Conservation (phyloP, 768 basidiomycete genomes). For the Leccinum fibrillosum region DNA sequence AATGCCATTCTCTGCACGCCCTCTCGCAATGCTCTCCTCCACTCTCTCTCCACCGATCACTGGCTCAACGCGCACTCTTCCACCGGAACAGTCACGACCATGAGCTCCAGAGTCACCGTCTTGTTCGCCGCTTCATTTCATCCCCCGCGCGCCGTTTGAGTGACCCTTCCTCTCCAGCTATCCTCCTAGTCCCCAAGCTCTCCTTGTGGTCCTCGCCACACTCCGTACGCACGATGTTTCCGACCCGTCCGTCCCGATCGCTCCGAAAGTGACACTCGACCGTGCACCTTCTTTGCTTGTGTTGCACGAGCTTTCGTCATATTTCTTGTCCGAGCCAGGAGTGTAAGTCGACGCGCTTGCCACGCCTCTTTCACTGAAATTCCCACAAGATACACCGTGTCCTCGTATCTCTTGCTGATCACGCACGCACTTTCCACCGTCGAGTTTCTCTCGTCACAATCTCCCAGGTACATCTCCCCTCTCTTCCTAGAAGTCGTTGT, state of each 20-base stretch:
- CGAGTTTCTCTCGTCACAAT: constrained; percentile 32
- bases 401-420: constrained; percentile 52
- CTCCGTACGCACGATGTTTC: constrained; percentile 35
- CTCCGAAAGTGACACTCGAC: constrained; percentile 34
- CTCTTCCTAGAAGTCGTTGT: not conserved
- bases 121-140: constrained; percentile 44
- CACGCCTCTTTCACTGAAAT: not conserved
- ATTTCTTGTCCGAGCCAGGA: constrained; percentile 37
- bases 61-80: constrained; percentile 37
- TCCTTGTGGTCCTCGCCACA: constrained; percentile 49
- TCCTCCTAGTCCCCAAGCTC: constrained; percentile 57
- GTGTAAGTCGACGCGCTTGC: constrained; percentile 17
- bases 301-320: constrained; percentile 57
- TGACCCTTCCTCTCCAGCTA: constrained; percentile 43
- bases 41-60: constrained; percentile 49
- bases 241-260: constrained; percentile 18
- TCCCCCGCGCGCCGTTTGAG: not conserved
- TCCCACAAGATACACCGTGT: constrained; percentile 33
- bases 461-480: constrained; percentile 18
- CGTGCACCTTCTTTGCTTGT: constrained; percentile 51
- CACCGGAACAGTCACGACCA: constrained; percentile 33
- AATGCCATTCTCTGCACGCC: constrained; percentile 51
- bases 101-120: constrained; percentile 46
- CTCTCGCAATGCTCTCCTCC: constrained; percentile 42
- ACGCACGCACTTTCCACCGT: constrained; percentile 43